Evolutionary conservation across 345 rosid genomes (phyloP).

Genomic region (Pugionium cornutum): DNA sequence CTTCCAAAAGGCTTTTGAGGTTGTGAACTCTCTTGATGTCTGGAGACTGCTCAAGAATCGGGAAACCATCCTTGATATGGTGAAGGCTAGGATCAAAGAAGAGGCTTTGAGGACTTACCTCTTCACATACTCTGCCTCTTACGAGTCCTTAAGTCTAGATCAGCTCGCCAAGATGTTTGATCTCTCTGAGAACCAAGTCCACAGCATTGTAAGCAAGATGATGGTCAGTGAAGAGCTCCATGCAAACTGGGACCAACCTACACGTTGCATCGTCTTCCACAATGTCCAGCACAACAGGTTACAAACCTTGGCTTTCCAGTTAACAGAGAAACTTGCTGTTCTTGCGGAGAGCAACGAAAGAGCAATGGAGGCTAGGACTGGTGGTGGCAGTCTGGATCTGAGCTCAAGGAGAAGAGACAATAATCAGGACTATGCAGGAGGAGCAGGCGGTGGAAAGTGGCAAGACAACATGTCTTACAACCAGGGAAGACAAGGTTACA

Average conservation of each 20-base stretch:
- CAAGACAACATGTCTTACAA: conserved; percentile 52
- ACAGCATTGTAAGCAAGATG: conserved; percentile 78
- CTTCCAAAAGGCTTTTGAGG: conserved; percentile 61
- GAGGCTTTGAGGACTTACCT: conserved; percentile 84
- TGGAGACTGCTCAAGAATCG: conserved; percentile 74
- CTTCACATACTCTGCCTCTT: conserved; percentile 62
- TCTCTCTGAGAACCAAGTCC: conserved; percentile 56
- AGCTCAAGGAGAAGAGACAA: conserved; percentile 61
- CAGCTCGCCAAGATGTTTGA: conserved; percentile 80
- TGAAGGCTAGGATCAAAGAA: conserved; percentile 78
- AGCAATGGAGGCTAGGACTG: conserved; percentile 67
- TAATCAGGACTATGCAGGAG: conserved; percentile 56
- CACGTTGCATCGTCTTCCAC: conserved; percentile 70
- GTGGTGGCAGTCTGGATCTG: conserved; percentile 70
- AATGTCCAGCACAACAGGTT: conserved; percentile 65
- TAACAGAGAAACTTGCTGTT: conserved; percentile 66
- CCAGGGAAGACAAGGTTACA: conserved; percentile 65
- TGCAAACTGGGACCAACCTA: conserved; percentile 92
- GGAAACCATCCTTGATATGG: conserved; percentile 64
- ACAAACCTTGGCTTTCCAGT: conserved; percentile 78
- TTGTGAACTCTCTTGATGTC: conserved; percentile 67
- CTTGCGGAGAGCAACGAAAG: conserved; percentile 81
- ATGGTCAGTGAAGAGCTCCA: conserved; percentile 77
- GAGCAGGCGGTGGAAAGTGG: conserved; percentile 60
- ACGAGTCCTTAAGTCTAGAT: conserved; percentile 63